These are phyloP conservation scores for Coemansia sp. DNA, from an alignment of 192 early-diverging fungal species.

Conservation along the genomic window DNA sequence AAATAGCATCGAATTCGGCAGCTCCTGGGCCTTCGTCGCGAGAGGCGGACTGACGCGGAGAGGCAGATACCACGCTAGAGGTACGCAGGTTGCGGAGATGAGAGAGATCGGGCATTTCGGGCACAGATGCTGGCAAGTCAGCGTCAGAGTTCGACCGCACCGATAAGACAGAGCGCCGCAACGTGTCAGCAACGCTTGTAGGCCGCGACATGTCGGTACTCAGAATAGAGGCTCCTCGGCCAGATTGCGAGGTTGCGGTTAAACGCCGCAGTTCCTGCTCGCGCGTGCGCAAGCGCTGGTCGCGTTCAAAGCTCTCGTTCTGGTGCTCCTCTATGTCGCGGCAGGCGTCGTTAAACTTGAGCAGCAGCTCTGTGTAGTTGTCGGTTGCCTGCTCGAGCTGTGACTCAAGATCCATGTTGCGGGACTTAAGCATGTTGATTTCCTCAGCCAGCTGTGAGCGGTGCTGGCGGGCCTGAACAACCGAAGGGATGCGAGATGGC, in stretches of 20 bases:
- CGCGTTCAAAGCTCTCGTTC: constrained; percentile 49
- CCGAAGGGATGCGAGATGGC: constrained; percentile 20
- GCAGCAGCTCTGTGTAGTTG: constrained; percentile 57
- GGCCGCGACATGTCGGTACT: constrained; percentile 14
- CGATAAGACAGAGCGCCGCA: constrained; percentile 15
- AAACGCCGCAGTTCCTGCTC: constrained; percentile 46
- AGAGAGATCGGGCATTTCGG: constrained; percentile 27
- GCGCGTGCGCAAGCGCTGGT: constrained; percentile 51
- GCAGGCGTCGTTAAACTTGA: constrained; percentile 55
- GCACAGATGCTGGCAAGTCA: not conserved
- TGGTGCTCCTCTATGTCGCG: constrained; percentile 55
- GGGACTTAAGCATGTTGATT: constrained; percentile 17
- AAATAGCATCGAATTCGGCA: constrained; percentile 64
- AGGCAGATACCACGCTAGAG: constrained; percentile 12
- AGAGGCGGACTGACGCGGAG: not conserved
- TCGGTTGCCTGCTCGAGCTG: constrained; percentile 55
- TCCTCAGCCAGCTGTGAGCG: constrained; percentile 25
- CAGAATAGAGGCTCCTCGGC: constrained; percentile 9
- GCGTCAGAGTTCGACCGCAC: not conserved
- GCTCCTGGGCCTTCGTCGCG: constrained; percentile 34
- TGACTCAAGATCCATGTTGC: constrained; percentile 50
- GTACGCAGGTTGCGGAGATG: constrained; percentile 22
- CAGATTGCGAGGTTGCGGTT: constrained; percentile 33
- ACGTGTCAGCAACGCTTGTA: constrained; percentile 16
- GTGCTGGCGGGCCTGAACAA: constrained; percentile 25